Evolutionary conservation across 305 asterid species (phyloP), one percentile per base, ranked within the genome.

Genomic region (Solanum hybrid): DNA sequence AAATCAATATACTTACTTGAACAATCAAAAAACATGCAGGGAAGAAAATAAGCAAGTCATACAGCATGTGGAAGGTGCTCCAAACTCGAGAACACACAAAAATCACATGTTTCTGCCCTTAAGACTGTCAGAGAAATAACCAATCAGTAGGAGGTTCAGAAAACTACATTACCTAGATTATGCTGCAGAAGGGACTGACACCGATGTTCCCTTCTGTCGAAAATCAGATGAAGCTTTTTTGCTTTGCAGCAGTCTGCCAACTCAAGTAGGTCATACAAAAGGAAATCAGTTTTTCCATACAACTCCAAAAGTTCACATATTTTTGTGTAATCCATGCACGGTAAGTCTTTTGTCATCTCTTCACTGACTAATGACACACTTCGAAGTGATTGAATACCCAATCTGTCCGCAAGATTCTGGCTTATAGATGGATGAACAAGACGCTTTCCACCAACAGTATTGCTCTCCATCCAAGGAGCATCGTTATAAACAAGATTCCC

Each of bases 161-260:
- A 85, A n/a, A 89, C 89, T 75, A 46, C 40, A 92, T 94, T 96
- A 97, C 99, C 99, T 91, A 97, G 96, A 93, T 97, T 97, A 90
- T 97, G 98, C 94, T 97, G 99, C 96, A 97, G 90, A 89, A 97
- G 95, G 86, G 98, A 94, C 91, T 95, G 95, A n/a, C 96, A 94
- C 86, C 96, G 95, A 95, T 97, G 99, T 90, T 96, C 98, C 93
- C 99, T 95, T 94, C 94, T 95, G 95, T 97, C 99, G 92, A 95
- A 95, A 88, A 97, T 94, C 90, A 97, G 93, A 94, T 96, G 98
- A 93, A 97, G 97, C 92, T 95, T 97, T 92, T 93, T 93, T 24
- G 98, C 96, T 94, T 95, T 96, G 96, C 99, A 96, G 94, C 99
- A 96, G 92, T 97, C 99, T 84, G 99, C 99, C 95, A 97, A 92